Conservation (phyloP, 495 filamentous ascomycete species). For the Aspergillus cristatus region DNA sequence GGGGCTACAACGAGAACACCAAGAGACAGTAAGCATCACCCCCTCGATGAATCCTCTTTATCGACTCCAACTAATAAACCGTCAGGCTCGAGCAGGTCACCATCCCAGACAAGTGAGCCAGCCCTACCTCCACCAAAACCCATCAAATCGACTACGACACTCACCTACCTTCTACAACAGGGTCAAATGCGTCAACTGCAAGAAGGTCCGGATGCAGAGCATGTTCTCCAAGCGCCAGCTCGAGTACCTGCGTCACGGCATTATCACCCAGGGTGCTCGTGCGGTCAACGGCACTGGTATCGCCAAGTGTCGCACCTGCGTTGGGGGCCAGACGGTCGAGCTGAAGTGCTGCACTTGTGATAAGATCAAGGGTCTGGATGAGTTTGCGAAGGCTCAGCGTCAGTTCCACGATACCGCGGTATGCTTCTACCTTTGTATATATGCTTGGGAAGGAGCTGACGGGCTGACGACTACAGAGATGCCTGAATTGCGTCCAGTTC, state of each 20-base stretch:
- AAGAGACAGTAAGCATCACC: conserved; percentile 22
- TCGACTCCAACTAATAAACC: not conserved
- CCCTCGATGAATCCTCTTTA: not conserved
- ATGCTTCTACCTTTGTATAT: conserved; percentile 14
- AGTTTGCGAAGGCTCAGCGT: conserved; percentile 51
- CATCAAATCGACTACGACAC: not conserved
- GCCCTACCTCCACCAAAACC: not conserved
- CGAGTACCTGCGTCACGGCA: conserved; percentile 21
- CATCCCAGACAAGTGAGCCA: conserved; percentile 21
- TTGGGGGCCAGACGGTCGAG: conserved; percentile 18
- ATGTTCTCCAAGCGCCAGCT: conserved; percentile 41
- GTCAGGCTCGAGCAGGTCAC: conserved; percentile 16
- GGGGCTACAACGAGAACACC: conserved; percentile 18
- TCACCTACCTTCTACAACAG: conserved; percentile 13
- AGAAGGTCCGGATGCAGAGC: conserved; percentile 24
- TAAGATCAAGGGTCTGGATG: conserved; percentile 31
- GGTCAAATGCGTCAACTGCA: conserved; percentile 40
- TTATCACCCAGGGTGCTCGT: conserved; percentile 9
- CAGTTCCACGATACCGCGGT: conserved; percentile 38
- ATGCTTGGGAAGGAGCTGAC: conserved; percentile 5
- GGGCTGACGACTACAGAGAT: conserved; percentile 37
- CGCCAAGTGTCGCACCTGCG: conserved; percentile 18
- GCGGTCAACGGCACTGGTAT: conserved; percentile 1
- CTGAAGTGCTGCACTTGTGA: conserved; percentile 39
- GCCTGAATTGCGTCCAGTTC: conserved; percentile 43